Evolutionary conservation across 345 rosid species (phyloP).

Genomic region (Linum tenue): DNA sequence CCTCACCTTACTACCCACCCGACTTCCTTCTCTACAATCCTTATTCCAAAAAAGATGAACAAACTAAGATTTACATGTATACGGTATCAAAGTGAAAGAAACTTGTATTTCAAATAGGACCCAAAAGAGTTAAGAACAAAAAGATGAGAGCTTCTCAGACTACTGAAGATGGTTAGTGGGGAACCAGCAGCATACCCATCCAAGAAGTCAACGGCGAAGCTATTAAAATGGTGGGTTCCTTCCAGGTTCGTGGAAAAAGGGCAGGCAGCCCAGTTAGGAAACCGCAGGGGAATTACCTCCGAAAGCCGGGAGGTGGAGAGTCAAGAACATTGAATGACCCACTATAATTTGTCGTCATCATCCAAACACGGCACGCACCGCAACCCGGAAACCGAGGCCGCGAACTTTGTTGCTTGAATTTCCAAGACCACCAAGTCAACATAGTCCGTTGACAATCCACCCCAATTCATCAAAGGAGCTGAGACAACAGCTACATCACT

Average conservation of each 20-base stretch:
- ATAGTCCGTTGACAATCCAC: conserved; percentile 1
- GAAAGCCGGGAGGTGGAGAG: not conserved
- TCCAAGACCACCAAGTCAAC: conserved; percentile 22
- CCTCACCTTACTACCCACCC: not conserved
- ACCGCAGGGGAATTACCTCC: not conserved
- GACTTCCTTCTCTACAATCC: not conserved
- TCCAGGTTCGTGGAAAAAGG: not conserved
- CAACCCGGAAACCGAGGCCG: not conserved
- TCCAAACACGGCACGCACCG: not conserved
- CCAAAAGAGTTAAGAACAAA: not conserved
- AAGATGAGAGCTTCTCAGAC: not conserved
- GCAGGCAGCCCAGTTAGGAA: not conserved
- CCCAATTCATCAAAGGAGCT: not conserved
- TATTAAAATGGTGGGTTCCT: not conserved
- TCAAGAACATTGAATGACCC: not conserved
- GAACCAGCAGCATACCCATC: no score
- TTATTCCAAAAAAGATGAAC: no score
- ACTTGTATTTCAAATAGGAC: not conserved
- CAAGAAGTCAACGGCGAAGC: not conserved
- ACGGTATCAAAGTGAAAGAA: not conserved
- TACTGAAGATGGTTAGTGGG: no score
- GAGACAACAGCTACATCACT: not conserved
- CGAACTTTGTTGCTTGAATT: conserved; percentile 14
- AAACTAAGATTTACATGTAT: not conserved
- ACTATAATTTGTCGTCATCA: not conserved